phyloP scores from a whole-genome alignment of 179 eudicot species.

The Beta macrorhiza region DNA sequence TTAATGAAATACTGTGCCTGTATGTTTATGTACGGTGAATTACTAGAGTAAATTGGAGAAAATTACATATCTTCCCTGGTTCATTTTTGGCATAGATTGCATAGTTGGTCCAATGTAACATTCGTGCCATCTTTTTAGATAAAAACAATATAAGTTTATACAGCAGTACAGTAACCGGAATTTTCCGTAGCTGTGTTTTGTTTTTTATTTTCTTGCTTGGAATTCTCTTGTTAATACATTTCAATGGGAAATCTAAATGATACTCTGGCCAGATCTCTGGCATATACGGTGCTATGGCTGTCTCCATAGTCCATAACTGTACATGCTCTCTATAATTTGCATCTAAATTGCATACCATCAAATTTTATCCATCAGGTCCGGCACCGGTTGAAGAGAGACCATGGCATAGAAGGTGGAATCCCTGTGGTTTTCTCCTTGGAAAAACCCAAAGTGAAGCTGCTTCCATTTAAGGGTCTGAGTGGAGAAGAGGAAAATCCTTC shows the following conservation, averaged over 20 bases:
- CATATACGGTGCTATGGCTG: slow-evolving; percentile 6
- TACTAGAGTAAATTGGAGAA: slow-evolving; percentile 9
- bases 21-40: neutral
- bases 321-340: neutral
- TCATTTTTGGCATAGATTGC: neutral
- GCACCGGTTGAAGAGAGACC: slow-evolving; percentile 75
- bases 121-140: neutral
- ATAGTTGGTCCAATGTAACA: neutral
- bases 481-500: slow-evolving; percentile 96
- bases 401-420: slow-evolving; percentile 97
- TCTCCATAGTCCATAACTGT: neutral
- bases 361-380: slow-evolving; percentile 60
- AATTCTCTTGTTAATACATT: neutral
- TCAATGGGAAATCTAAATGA: neutral
- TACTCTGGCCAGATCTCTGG: neutral
- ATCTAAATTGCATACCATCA: slow-evolving; percentile 5
- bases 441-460: slow-evolving; percentile 95
- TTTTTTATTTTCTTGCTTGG: neutral
- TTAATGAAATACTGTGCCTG: neutral
- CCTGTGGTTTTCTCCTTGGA: slow-evolving; percentile 96
- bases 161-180: neutral
- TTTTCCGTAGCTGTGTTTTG: neutral
- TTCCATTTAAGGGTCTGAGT: slow-evolving; percentile 84
- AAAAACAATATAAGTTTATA: neutral
- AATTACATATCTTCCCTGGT: slow-evolving; percentile 6